Base-by-base conservation (phyloP, 202 grass and related monocot genomes). In the Alloteropsis angusta region DNA sequence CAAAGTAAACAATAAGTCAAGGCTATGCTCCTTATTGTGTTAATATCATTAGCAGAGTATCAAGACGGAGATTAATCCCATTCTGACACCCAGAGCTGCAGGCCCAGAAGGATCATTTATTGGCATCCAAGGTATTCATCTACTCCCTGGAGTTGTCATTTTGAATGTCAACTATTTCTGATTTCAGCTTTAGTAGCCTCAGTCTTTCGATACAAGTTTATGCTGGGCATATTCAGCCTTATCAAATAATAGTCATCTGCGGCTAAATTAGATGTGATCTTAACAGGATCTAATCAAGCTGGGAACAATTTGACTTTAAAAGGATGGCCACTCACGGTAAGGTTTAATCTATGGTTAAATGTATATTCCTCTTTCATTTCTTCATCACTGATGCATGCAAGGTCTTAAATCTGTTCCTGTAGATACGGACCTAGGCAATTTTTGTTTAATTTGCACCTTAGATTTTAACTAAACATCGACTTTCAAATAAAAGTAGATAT, bases 261-360 rank as follows among this genome's bases (percentile, higher is more conserved):
- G n/a, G 22, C 77, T 72, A 81, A 84, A 79, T 56, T 85, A 39
- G 46, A 48, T 76, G 53, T 90, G n/a, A 84, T 86, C 25, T 68
- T 79, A 65, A 89, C 92, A 90, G 96, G 92, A 82, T 71, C 92
- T 54, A 99, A 91, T 99, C 96, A 96, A 56, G 83, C 69, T 80
- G 96, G 88, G 60, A 93, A 85, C 85, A 99, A 91, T 88, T 87
- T 99, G 82, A 96, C 96, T 83, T 84, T 99, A 59, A 99, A 99
- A 93, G 96, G 96, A 65, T 99, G 96, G 96, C 96, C 96, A 74
- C 90, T 99, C 54, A 99, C 92, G 55, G 96, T 99, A 89, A 86
- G 73, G 52, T 83, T 76, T 59, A 78, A 8, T 77, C 85, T 55
- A 65, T 22, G 59, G 73, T 48, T 57, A 67, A 66, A 83, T 32